phyloP scores from a whole-genome alignment of 176 grass and related monocot species.

The Coix lacrymajobi region DNA sequence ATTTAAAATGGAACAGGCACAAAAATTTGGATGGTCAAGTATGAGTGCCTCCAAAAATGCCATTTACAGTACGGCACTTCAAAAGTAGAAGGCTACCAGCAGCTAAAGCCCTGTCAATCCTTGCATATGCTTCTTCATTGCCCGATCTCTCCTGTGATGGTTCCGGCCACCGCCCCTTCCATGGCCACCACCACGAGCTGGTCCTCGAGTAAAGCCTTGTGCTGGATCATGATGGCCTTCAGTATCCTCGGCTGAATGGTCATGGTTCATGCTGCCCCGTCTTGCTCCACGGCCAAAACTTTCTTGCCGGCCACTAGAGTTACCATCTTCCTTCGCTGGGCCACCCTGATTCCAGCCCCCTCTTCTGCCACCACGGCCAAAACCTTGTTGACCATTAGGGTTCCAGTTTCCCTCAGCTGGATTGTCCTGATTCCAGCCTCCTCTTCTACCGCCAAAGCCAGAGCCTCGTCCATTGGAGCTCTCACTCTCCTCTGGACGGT shows the following conservation, averaged over 20 bases:
- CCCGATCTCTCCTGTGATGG: conserved; percentile 57
- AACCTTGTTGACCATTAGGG: conserved; percentile 28
- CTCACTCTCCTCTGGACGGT: background rate
- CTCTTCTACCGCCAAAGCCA: conserved; percentile 41
- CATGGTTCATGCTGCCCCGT: conserved; percentile 32
- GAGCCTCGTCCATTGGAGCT: conserved; percentile 18
- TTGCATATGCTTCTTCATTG: conserved; percentile 75
- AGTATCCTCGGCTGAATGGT: conserved; percentile 13
- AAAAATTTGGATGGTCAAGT: background rate
- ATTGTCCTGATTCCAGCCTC: conserved; percentile 13
- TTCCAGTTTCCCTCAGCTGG: background rate
- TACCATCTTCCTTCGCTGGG: background rate
- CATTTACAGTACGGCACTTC: conserved; percentile 30
- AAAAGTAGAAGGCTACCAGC: background rate
- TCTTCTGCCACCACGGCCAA: conserved; percentile 40
- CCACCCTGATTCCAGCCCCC: conserved; percentile 10
- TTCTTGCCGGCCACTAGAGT: conserved; percentile 19
- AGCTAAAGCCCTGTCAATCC: conserved; percentile 52
- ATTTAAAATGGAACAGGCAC: background rate
- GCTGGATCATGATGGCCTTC: conserved; percentile 10
- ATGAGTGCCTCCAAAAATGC: background rate
- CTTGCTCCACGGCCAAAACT: conserved; percentile 39
- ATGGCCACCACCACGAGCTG: conserved; percentile 28
- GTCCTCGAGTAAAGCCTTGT: conserved; percentile 32
- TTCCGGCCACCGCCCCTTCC: conserved; percentile 61